Evolutionary conservation across 2,329 filamentous ascomycete species (phyloP), one percentile per base, ranked within the genome.

Genomic region (Lecanosticta acicola): DNA sequence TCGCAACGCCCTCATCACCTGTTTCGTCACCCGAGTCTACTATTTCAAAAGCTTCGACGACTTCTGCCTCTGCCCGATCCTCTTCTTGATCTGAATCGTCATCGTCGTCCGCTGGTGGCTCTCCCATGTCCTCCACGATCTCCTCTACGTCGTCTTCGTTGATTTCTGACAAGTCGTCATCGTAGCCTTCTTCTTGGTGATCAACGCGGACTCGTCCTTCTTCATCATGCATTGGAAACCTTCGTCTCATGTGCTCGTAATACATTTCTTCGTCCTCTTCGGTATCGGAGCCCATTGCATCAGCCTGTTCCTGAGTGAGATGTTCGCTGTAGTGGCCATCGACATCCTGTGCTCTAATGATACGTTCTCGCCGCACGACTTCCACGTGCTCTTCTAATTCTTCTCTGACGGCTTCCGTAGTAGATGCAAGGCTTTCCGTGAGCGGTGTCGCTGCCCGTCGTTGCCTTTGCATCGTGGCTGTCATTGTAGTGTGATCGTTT

Each of bases 191-290:
- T n/a, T 46, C n/a, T 10, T 35, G 32, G 13, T 50, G n/a, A 19
- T 44, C 42, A 13, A 36, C 39, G 17, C 32, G 26, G 33, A 20
- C 11, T 24, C 29, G 34, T 21, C 34, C 37, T 8, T 32, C 13
- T 14, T 7, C 41, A 35, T 16, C 32, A 17, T 33, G 29, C 33
- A 26, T 21, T 13, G 10, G 41, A 41, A 44, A 46, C 32, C 20
- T 46, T 19, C 13, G 35, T 33, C 26, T 46, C 49, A 41, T 40
- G 21, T 49, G 38, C 19, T 45, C 37, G n/a, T 24, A 20, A 29
- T 49, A 49, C 38, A 40, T 45, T 5, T 49, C 45, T 33, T 56
- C 51, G 17, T 54, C 54, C 35, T 56, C 54, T 45, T 56, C 54
- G 4, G 54, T 56, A 33, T 56, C 54, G 11, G 45, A 54, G 10